Evolutionary conservation across 164 flowering plant genomes (phyloP).

Genomic region (Dillenia suffruticosa): DNA sequence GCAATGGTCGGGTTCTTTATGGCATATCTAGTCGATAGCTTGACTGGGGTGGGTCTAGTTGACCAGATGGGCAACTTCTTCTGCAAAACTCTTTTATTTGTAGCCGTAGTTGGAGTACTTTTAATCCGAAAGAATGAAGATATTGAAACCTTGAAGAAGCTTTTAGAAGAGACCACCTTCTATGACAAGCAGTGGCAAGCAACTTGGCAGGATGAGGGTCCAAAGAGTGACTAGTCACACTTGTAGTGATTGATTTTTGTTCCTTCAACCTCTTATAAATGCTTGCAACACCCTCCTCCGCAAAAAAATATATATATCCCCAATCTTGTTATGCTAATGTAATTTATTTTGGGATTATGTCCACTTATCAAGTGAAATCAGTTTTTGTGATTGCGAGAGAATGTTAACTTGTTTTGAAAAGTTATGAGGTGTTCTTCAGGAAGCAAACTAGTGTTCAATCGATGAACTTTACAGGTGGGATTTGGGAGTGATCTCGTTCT

Average conservation of each 20-base stretch:
- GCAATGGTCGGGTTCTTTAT: slow-evolving; percentile 98
- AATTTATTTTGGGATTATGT: no score
- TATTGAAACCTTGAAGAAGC: slow-evolving; percentile 70
- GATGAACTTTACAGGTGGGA: no score
- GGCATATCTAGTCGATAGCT: slow-evolving; percentile 95
- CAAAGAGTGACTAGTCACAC: slow-evolving; percentile 30
- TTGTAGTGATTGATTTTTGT: slow-evolving; percentile 5
- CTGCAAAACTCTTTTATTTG: slow-evolving; percentile 86
- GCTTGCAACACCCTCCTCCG: no score
- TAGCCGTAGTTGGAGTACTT: slow-evolving; percentile 83
- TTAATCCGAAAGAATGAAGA: slow-evolving; percentile 90
- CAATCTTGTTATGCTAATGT: no score
- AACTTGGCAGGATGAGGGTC: slow-evolving; percentile 80
- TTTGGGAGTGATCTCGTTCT: no score
- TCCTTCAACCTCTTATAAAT: not conserved
- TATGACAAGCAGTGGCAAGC: slow-evolving; percentile 99
- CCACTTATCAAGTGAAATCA: no score
- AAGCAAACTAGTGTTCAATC: no score
- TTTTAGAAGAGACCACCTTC: slow-evolving; percentile 81
- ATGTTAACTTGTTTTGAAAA: no score
- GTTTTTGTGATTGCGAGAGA: no score
- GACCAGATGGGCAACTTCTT: slow-evolving; percentile 98
- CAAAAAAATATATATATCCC: no score
- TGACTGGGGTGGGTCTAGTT: slow-evolving; percentile 93
- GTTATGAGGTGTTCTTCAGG: no score